Percentiles rank a stretch among this genome's conserved stretches.
These are phyloP conservation scores for Torulaspora globosa DNA, from an alignment of 1,139 yeast genomes.

Conservation along the genomic window DNA sequence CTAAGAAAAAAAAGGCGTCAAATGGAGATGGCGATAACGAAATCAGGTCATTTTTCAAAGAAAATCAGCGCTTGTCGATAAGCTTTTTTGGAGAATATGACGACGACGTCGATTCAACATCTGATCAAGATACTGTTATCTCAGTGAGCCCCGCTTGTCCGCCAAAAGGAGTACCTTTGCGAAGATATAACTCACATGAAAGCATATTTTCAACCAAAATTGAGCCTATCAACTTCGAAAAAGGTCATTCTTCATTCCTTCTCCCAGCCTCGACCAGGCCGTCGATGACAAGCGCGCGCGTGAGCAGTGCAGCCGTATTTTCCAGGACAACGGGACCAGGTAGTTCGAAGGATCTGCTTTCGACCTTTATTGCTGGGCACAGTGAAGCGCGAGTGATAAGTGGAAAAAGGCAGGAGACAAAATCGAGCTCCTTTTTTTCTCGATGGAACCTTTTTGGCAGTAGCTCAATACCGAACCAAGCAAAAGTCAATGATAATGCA, in stretches of 20 bases:
- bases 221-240: slow-evolving; percentile 14
- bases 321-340: slow-evolving; percentile 13
- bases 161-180: slow-evolving; percentile 24
- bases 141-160: slow-evolving; percentile 21
- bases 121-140: slow-evolving; percentile 35
- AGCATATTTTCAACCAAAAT: slow-evolving; percentile 35
- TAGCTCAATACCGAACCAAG: neutral
- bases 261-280: slow-evolving; percentile 10
- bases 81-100: slow-evolving; percentile 31
- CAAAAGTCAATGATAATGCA: neutral
- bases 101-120: slow-evolving; percentile 22
- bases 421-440: slow-evolving; percentile 17
- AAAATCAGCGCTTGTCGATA: slow-evolving; percentile 34
- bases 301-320: slow-evolving; percentile 21
- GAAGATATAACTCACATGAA: slow-evolving; percentile 40
- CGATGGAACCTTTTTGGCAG: slow-evolving; percentile 20
- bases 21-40: slow-evolving; percentile 16
- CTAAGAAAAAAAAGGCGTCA: slow-evolving; percentile 9
- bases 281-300: slow-evolving; percentile 17
- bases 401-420: neutral
- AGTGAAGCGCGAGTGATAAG: neutral
- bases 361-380: slow-evolving; percentile 17
- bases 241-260: slow-evolving; percentile 6
- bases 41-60: slow-evolving; percentile 25
- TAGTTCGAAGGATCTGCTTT: slow-evolving; percentile 24